phyloP scores from a whole-genome alignment of 78 protist genomes.

The Salpingoeca rosetta region DNA sequence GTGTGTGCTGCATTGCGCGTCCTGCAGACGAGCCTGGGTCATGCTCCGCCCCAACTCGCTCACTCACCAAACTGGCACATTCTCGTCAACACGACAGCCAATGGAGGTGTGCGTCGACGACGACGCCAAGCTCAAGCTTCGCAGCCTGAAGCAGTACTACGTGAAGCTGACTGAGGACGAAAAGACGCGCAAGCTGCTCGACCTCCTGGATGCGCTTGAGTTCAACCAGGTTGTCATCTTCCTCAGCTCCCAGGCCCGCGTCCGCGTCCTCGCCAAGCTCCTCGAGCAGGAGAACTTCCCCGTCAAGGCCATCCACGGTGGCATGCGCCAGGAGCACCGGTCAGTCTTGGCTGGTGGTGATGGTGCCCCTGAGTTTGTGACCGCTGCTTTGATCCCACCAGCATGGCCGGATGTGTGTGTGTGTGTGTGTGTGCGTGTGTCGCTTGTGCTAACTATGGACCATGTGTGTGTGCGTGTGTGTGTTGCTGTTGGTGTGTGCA shows the following conservation, averaged over 20 bases:
- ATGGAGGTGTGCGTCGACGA: slow-evolving; percentile 85
- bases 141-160: slow-evolving; percentile 95
- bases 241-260: slow-evolving; percentile 67
- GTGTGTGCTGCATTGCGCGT: too few relatives aligned
- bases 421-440: background rate
- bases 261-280: slow-evolving; percentile 57
- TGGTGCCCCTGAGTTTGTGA: too few relatives aligned
- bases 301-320: slow-evolving; percentile 72
- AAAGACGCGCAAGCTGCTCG: slow-evolving; percentile 86
- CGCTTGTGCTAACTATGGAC: background rate
- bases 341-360: too few relatives aligned
- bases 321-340: slow-evolving; percentile 71
- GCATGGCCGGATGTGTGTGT: too few relatives aligned
- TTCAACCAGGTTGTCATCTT: slow-evolving; percentile 97
- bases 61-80: background rate
- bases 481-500: too few relatives aligned
- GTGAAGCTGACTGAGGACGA: slow-evolving; percentile 72
- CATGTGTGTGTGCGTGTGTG: too few relatives aligned
- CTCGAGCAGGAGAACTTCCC: slow-evolving; percentile 86
- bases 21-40: background rate
- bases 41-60: too few relatives aligned
- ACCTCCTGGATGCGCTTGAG: slow-evolving; percentile 91
- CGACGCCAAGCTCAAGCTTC: slow-evolving; percentile 86
- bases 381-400: too few relatives aligned
- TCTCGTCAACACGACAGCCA: slow-evolving; percentile 46